Evolutionary conservation across 352 stramenopile genomes (phyloP).

Genomic region (Blastocystis sp.): DNA sequence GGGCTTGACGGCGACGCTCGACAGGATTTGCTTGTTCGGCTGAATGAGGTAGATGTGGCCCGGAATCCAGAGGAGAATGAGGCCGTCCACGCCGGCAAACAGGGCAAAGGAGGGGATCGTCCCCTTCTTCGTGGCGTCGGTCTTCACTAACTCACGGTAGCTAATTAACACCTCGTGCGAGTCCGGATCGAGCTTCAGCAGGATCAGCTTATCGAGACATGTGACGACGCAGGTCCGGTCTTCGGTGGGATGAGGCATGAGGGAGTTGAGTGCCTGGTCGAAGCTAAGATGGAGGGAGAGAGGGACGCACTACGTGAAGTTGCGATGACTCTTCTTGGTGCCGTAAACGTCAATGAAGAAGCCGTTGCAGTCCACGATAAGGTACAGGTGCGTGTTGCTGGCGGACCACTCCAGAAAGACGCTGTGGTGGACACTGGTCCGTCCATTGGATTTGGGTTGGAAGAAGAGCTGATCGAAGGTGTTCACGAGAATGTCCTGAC

Average conservation of each 20-base stretch:
- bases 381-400: constrained; percentile 17
- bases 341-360: constrained; percentile 40
- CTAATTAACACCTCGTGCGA: background rate
- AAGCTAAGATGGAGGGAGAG: background rate
- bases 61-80: constrained; percentile 19
- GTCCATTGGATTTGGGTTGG: background rate
- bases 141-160: constrained; percentile 8
- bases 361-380: constrained; percentile 29
- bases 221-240: constrained; percentile 17
- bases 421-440: background rate
- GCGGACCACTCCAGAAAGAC: constrained; percentile 25
- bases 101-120: background rate
- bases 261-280: constrained; percentile 19
- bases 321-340: background rate
- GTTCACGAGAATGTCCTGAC: constrained; percentile 9
- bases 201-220: constrained; percentile 39
- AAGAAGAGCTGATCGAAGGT: constrained; percentile 26
- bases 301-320: background rate
- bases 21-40: background rate
- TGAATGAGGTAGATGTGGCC: constrained; percentile 15
- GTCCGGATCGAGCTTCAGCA: background rate
- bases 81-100: background rate
- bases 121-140: background rate
- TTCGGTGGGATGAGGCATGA: constrained; percentile 3
- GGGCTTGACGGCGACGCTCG: background rate